Conservation (phyloP, 306 rosid species). For the Glycine soja region DNA sequence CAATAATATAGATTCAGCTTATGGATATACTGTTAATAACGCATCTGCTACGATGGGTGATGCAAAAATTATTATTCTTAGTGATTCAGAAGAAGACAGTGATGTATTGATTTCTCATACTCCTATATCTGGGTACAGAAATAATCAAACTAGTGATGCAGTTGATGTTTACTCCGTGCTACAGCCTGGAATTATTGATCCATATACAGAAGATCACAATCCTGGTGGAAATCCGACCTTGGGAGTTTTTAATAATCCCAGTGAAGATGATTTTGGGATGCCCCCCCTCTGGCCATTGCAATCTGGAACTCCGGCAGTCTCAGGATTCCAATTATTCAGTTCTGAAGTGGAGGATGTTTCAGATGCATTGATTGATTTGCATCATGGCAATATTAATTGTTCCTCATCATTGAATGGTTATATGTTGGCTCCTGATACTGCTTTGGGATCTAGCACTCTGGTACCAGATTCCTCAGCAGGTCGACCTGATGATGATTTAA, state of each 20-base stretch:
- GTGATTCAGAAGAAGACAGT: slow-evolving; percentile 91
- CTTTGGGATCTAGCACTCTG: slow-evolving; percentile 65
- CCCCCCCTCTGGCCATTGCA: slow-evolving; percentile 64
- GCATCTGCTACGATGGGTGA: slow-evolving; percentile 61
- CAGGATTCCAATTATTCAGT: slow-evolving; percentile 84
- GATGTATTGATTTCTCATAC: slow-evolving; percentile 67
- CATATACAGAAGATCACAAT: slow-evolving; percentile 71
- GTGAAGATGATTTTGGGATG: slow-evolving; percentile 73
- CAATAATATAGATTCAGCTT: slow-evolving; percentile 65
- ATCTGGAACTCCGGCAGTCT: slow-evolving; percentile 71
- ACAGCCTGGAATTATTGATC: slow-evolving; percentile 64
- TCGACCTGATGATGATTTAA: slow-evolving; percentile 72
- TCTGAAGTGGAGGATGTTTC: slow-evolving; percentile 83
- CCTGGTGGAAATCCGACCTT: slow-evolving; percentile 73
- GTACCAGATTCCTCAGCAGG: slow-evolving; percentile 63
- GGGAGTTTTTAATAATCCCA: slow-evolving; percentile 66
- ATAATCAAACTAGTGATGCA: slow-evolving; percentile 58
- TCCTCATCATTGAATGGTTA: slow-evolving; percentile 82
- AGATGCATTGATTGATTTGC: slow-evolving; percentile 69
- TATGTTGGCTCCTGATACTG: slow-evolving; percentile 65
- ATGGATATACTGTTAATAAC: slow-evolving; percentile 63
- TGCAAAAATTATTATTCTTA: slow-evolving; percentile 82
- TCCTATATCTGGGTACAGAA: slow-evolving; percentile 55
- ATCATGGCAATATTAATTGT: slow-evolving; percentile 68
- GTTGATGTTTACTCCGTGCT: slow-evolving; percentile 64